Evolutionary conservation across 352 stramenopile genomes (phyloP).

Genomic region (Globisporangium cylindrosporum): DNA sequence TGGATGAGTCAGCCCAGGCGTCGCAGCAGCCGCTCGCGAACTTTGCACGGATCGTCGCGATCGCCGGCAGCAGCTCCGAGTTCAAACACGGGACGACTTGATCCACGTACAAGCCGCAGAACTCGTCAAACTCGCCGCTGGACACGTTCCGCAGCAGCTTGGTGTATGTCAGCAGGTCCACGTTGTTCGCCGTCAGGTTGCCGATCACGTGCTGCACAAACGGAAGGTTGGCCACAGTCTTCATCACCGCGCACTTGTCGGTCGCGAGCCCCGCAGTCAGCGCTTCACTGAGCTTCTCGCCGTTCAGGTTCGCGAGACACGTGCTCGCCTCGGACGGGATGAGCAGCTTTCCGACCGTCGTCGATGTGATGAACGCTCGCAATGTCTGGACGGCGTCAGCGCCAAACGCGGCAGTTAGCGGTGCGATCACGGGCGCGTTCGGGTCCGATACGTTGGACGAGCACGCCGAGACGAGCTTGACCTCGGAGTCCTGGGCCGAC

Average conservation of each 20-base stretch:
- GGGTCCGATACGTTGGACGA: slow-evolving; percentile 20
- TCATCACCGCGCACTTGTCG: slow-evolving; percentile 31
- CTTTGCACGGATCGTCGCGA: slow-evolving; percentile 46
- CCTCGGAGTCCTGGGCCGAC: slow-evolving; percentile 2
- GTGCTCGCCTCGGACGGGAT: slow-evolving; percentile 37
- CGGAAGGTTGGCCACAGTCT: slow-evolving; percentile 33
- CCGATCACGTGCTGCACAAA: slow-evolving; percentile 38
- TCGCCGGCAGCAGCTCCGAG: slow-evolving; percentile 48
- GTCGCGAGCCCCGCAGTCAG: slow-evolving; percentile 34
- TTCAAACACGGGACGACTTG: slow-evolving; percentile 47
- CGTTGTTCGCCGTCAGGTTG: slow-evolving; percentile 31
- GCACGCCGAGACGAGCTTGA: slow-evolving; percentile 21
- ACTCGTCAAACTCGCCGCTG: slow-evolving; percentile 40
- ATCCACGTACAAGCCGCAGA: slow-evolving; percentile 48
- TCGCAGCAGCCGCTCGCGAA: slow-evolving; percentile 51
- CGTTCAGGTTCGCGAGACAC: slow-evolving; percentile 66
- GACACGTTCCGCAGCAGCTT: slow-evolving; percentile 27
- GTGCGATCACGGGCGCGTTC: slow-evolving; percentile 24
- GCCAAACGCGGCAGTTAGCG: slow-evolving; percentile 20
- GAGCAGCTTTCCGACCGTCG: slow-evolving; percentile 35
- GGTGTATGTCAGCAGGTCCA: slow-evolving; percentile 25
- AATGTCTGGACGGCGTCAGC: slow-evolving; percentile 15
- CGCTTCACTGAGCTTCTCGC: slow-evolving; percentile 34
- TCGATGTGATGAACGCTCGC: slow-evolving; percentile 27
- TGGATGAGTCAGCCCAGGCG: slow-evolving; percentile 37